Evolutionary conservation across 2,329 filamentous ascomycete species (phyloP), one percentile per base, ranked within the genome.

Genomic region (Ophiocordyceps camponoti-floridani): DNA sequence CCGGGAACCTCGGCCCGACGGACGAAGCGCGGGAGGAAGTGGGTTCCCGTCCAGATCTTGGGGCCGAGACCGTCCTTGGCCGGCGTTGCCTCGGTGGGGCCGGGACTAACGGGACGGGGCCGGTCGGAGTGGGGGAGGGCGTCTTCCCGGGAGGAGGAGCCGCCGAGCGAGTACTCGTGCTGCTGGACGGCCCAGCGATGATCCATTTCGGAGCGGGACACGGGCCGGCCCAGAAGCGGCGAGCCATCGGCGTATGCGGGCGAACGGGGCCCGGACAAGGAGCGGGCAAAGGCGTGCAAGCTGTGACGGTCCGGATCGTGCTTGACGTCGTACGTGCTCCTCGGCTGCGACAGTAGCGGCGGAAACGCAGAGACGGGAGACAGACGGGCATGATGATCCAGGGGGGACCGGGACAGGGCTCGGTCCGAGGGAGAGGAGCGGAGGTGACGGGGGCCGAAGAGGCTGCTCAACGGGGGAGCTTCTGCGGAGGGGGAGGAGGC

Each of bases 1-100:
- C 84, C 84, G 0, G 81, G 76, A 4, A 91, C 75, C 45, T 83
- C 77, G 26, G 72, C 72, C 40, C 75, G 70, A 43, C 71, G 67
- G 26, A 81, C 69, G 52, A 80, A 81, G 13, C 77, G 68, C n/a
- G 77, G 77, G 45, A 82, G 59, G 51, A 80, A 81, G 47, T 80
- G 75, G 2, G 72, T 76, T 26, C 77, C 77, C 1, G 76, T 80
- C 77, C 77, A 81, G 47, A 81, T 81, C 63, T 79, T 80, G 12
- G 77, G 76, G 0, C 77, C 77, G 13, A 80, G 60, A 1, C 71
- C 72, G 54, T 80, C 75, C 57, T 78, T 79, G 13, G 66, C 63
- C 0, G 68, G 62, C 10, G 65, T 52, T 2, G 63, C 64, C 43
- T 75, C 72, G 1, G 64, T 43, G 8, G 30, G 42, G 16, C 13